Evolutionary conservation across 2,329 filamentous ascomycete species (phyloP), one percentile per base, ranked within the genome.

Genomic region (Botrytis porri): DNA sequence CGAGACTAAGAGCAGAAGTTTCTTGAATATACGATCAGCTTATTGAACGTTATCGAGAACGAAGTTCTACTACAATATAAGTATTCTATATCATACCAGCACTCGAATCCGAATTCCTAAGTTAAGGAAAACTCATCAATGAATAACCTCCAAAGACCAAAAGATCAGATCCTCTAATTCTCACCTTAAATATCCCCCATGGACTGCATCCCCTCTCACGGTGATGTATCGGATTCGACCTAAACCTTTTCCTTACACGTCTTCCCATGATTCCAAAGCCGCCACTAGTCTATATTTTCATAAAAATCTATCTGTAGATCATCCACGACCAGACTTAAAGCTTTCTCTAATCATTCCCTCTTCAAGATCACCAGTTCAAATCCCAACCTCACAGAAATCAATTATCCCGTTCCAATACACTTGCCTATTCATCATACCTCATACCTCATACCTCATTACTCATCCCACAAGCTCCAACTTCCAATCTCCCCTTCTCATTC

Each of bases 161-260:
- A 35, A 22, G 18, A 22, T 5, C 18, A 35, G 8, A 59, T 35
- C 8, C 9, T 35, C 18, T 3, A 10, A 22, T 3, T 22, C 8
- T 35, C 29, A 35, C 14, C n/a, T 29, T 1, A 2, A 10, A 22
- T 5, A 0, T 12, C 7, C 18, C 8, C 4, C 4, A 22, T 8
- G 1, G 4, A 35, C 16, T 59, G 3, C 25, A 3, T 57, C 5
- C 18, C 18, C 6, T 57, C n/a, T 4, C 0, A 7, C n/a, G 3
- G 51, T 18, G 7, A 32, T 54, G 0, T 29, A 18, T 16, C 51
- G 25, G n/a, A 29, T 29, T 29, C 16, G 25, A 29, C 2, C 51
- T 16, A 8, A 7, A 7, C 6, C 12, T 54, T 54, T 29, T 16
- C 25, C 51, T 18, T 29, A 29, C 48, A n/a, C 4, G 14, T 25